Evolutionary conservation across 805 yeast species (phyloP), one percentile per base, ranked within the genome.

Genomic region (Allodekkera sacchari): DNA sequence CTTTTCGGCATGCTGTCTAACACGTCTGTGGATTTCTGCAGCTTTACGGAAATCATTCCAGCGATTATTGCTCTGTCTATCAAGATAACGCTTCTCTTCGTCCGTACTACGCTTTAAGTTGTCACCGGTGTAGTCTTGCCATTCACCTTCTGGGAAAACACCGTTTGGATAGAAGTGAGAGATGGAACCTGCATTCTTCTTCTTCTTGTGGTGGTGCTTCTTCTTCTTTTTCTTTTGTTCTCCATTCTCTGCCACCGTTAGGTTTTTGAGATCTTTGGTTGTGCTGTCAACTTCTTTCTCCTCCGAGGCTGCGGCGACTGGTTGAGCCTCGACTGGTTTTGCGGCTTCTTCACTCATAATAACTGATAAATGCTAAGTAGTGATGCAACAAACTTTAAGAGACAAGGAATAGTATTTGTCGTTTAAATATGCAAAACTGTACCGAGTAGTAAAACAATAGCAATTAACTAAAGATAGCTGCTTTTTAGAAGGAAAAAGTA

Each of bases 31-130:
- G 32, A 88, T 80, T 55, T 92, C 99, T 2, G 97, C 96, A 34
- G 88, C 98, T 52, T 85, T 85, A 50, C 99, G 75, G 60, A 87
- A 77, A 39, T 88, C 96, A 41, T 87, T 79, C 82, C 94, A 83
- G 33, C 64, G 68, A 35, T 66, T 66, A 43, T 67, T 64, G 44
- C 66, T 68, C 45, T 72, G 74, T 36, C 83, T 69, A 44, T 83
- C 92, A 44, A 77, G 57, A 45, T 83, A 79, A 43, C 96, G 66
- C 55, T 77, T 72, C 52, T 92, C 98, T 50, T 84, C 96, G 42
- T 77, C 77, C 0, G 96, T 85, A 17, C 83, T 72, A 41, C 98
- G 71, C 50, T 73, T 72, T 32, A 74, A 57, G 50, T 77, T 76
- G 35, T 81, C 85, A 8, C 50, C 55, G 8, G 73, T 74, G 50